These are phyloP conservation scores for Eimeria maxima DNA, from an alignment of 169 alveolate genomes.

Conservation along the genomic window DNA sequence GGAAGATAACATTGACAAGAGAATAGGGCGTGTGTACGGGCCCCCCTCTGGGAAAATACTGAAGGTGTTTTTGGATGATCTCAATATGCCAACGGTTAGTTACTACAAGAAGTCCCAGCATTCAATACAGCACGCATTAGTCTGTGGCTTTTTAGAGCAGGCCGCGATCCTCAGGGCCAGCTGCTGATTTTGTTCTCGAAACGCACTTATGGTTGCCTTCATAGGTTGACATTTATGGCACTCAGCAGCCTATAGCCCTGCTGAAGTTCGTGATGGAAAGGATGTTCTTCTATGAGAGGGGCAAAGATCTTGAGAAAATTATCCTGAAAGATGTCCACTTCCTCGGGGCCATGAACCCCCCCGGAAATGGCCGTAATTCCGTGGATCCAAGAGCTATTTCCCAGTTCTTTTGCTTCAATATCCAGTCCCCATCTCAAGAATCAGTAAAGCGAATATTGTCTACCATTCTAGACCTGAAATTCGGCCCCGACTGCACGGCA, in stretches of 20 bases:
- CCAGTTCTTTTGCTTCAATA: constrained; percentile 90
- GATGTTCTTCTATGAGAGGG: constrained; percentile 91
- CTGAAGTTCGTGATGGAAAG: constrained; percentile 96
- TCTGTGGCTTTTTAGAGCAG: background rate
- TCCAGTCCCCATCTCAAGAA: constrained; percentile 91
- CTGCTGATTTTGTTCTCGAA: background rate
- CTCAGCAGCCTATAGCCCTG: constrained; percentile 97
- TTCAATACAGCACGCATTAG: background rate
- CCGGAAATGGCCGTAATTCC: constrained; percentile 95
- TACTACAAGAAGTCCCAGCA: background rate
- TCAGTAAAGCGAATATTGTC: constrained; percentile 94
- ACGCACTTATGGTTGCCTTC: background rate
- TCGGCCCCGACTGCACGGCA: constrained; percentile 81
- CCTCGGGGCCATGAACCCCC: constrained; percentile 96
- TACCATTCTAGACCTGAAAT: constrained; percentile 91
- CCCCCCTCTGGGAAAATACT: constrained; percentile 95
- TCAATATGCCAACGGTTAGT: constrained; percentile 94
- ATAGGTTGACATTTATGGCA: constrained; percentile 94
- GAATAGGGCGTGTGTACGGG: constrained; percentile 95
- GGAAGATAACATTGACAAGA: constrained; percentile 95
- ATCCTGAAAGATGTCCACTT: constrained; percentile 93
- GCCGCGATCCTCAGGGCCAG: background rate
- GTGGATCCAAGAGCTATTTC: constrained; percentile 96
- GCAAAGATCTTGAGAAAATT: constrained; percentile 91
- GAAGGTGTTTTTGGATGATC: constrained; percentile 96